Evolutionary conservation across 148 eudicot species (phyloP), one percentile per base, ranked within the genome.

Genomic region (Camellia lanceoleosa): DNA sequence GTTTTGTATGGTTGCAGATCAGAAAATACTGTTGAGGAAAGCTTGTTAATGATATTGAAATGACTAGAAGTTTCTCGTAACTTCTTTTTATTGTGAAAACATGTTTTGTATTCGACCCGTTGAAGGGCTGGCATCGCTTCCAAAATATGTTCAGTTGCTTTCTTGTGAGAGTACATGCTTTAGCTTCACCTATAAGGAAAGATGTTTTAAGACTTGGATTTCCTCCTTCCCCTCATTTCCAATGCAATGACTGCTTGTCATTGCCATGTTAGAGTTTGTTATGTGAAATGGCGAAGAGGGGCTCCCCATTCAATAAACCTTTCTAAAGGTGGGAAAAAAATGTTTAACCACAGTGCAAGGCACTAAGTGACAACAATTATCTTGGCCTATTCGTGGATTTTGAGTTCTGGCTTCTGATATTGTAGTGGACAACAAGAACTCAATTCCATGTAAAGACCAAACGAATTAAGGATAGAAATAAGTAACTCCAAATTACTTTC

Each of bases 101-200:
- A 30, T 1, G 38, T 30, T 71, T 47, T 71, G 18, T 5, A 1
- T 47, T 19, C 12, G 41, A 44, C 19, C 12, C 23, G 1, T 49
- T n/a, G 58, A 71, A 41, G 20, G n/a, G 51, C 46, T 66, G 44
- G 69, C 42, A 52, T 42, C 72, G 1, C 3, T 20, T 68, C n/a
- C 72, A 68, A 15, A 14, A 68, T 23, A 12, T 47, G 38, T 71
- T 71, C 58, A 72, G 42, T 51, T 72, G n/a, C n/a, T 19, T 72
- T 72, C 61, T 20, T 51, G 60, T 5, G 14, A 20, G 30, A 5
- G 43, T 18, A 13, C 8, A 5, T 20, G 56, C 30, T 68, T 41
- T 13, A 68, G 5, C 3, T 16, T 0, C 72, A 14, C 51, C 20
- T n/a, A 15, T 13, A 68, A 68, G 51, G 52, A 49, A 47, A 19